Percentiles rank a stretch among this genome's conserved stretches.
Evolutionary conservation across 768 basidiomycete species (phyloP).

Genomic region (Panus rudis): DNA sequence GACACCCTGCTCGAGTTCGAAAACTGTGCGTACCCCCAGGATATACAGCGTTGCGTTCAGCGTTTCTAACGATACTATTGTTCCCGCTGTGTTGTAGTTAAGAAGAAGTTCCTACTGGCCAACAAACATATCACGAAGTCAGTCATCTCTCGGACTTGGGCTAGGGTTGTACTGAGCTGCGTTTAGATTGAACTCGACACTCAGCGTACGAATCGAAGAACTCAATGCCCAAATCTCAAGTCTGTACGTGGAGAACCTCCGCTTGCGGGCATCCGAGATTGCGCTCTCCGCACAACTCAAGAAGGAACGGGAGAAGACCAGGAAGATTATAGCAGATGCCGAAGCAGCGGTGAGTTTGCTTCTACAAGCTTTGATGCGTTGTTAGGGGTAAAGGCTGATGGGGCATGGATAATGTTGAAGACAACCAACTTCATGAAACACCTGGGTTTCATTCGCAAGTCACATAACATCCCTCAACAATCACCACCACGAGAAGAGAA

Average conservation of each 20-base stretch:
- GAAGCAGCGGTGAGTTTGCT: conserved; percentile 57
- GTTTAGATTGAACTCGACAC: conserved; percentile 72
- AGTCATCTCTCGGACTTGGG: conserved; percentile 13
- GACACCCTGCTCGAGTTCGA: conserved; percentile 82
- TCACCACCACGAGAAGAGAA: conserved; percentile 26
- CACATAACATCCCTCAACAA: conserved; percentile 38
- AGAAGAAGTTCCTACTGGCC: conserved; percentile 86
- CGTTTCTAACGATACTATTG: too few relatives aligned
- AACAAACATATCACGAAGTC: conserved; percentile 92
- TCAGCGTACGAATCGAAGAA: conserved; percentile 80
- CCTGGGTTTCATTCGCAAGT: conserved; percentile 55
- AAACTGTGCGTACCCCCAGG: conserved; percentile 55
- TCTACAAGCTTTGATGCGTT: background rate
- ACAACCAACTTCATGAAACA: conserved; percentile 48
- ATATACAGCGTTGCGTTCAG: too few relatives aligned
- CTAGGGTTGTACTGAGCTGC: conserved; percentile 6
- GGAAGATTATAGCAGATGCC: conserved; percentile 63
- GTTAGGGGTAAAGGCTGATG: background rate
- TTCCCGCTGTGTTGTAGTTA: conserved; percentile 68
- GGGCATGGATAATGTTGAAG: conserved; percentile 4
- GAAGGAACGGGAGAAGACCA: conserved; percentile 72
- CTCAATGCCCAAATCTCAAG: conserved; percentile 76
- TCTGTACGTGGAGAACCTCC: conserved; percentile 79
- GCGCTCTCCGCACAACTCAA: conserved; percentile 69
- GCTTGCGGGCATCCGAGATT: conserved; percentile 75